Evolutionary conservation across 164 flowering plant genomes (phyloP), one percentile per base, ranked within the genome.

Genomic region (Berberis vulgaris): DNA sequence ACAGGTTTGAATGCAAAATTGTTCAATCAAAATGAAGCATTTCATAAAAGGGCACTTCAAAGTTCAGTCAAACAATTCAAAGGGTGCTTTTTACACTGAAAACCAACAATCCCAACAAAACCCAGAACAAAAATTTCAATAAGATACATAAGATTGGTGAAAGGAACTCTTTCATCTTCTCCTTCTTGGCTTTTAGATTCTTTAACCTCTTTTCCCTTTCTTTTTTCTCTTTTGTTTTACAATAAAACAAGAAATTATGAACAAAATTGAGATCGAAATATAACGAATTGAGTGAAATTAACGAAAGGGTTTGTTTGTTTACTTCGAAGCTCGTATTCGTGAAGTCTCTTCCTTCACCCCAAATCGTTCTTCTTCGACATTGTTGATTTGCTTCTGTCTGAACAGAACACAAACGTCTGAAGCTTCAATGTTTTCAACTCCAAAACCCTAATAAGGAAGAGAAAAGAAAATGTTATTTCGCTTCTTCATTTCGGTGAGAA

Each of bases 341-440:
- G 79, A 61, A 81, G 94, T 58, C 70, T 82, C 62, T 83, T 89
- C 72, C 97, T 73, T 9, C 79, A 73, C 58, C 77, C 79, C 54
- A 89, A 76, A 78, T 73, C 76, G 76, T 93, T 93, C 84, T 89
- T 93, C 90, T 86, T 89, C 87, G 98, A 93, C 98, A 89, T 93
- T 57, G 26, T 26, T 26, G 26, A 26, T 26, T 26, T 26, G 26
- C 57, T 46, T 59, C 71, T 58, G 57, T 39, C 59, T 26, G 2
- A 47, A 47, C 50, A 26, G 26, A 26, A 26, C 26, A 26, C 26
- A 26, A 26, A 26, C 26, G 26, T 26, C 26, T 26, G 26, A 26
- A 26, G 26, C 26, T 26, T 26, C 50, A 47, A 11, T 47, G 7
- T 11, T 47, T 47, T 47, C 3, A 6, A 11, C 50, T 11, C 50